A percentile compares a stretch with the other conserved stretches of the same genome.
These are phyloP conservation scores for Meyerozyma athensensis DNA, from an alignment of 1,139 yeast species.

Conservation along the genomic window DNA sequence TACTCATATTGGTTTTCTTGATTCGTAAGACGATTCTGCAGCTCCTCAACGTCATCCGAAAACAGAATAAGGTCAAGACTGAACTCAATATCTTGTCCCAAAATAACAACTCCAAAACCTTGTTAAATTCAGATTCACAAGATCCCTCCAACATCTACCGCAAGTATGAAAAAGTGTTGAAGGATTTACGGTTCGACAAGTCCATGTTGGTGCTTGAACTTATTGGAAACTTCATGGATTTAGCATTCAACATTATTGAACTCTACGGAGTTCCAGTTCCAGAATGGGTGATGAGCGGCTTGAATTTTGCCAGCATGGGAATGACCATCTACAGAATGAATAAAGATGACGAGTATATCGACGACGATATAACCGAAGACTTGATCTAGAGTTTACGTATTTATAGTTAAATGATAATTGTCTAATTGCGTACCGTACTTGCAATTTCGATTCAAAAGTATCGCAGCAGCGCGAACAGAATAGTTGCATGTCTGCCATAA, in stretches of 20 bases:
- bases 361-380: constrained; percentile 45
- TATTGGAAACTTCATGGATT: constrained; percentile 41
- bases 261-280: constrained; percentile 35
- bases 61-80: constrained; percentile 34
- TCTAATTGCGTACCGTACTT: too few relatives aligned
- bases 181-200: constrained; percentile 42
- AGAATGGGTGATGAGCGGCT: constrained; percentile 39
- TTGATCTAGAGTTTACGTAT: constrained; percentile 20
- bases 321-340: constrained; percentile 51
- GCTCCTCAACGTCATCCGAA: constrained; percentile 35
- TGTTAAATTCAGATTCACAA: constrained; percentile 8
- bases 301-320: constrained; percentile 43
- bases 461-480: too few relatives aligned
- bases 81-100: constrained; percentile 32
- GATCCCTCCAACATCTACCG: constrained; percentile 17
- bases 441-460: too few relatives aligned
- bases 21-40: constrained; percentile 42
- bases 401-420: too few relatives aligned
- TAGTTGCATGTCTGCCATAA: constrained; percentile 1
- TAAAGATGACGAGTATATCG: constrained; percentile 46
- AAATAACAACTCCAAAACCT: constrained; percentile 19
- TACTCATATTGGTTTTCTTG: constrained; percentile 37
- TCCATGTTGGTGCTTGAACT: constrained; percentile 41
- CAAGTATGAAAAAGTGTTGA: constrained; percentile 38
- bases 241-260: constrained; percentile 40